Base-by-base conservation (phyloP, 169 alveolate genomes). In the Cryptosporidium andersoni region DNA sequence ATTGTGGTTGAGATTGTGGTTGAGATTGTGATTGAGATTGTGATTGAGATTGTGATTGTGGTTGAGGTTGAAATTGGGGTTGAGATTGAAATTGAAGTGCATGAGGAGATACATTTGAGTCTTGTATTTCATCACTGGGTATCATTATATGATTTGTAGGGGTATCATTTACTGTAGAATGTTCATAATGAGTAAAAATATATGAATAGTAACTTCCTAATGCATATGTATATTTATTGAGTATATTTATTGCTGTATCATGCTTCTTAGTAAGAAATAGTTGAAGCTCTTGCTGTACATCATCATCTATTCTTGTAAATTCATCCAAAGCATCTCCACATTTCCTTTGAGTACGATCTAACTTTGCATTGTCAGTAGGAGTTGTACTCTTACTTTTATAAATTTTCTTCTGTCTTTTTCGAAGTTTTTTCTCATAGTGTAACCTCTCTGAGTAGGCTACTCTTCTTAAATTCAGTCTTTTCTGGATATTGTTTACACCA, bases 261-360 rank as follows among this genome's bases (percentile, higher is more conserved):
- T 74, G 85, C 8, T 64, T 74, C 40, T 63, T 74, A 12, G 85
- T 74, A 25, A 74, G 47, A 37, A 74, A 74, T 34, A 58, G 68
- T 16, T 74, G 85, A 1, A 74, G 85, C 34, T 74, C 85, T 34
- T 74, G 85, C 36, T 74, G 85, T 4, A 74, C 85, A 1, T 74
- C 85, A 39, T 74, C 85, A 42, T 74, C 85, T 43, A 74, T 74
- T 43, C 85, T 74, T 3, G 85, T 74, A 9, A 74, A 74, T 52
- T 74, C 85, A 58, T 74, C 85, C 51, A 74, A 74, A 12, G 85
- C 85, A 14, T 74, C 85, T 14, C 85, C 85, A 60, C 85, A 74
- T 43, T 74, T 74, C 34, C 68, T 74, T 34, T 74, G 85, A 8
- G 85, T 74, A 14, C 85, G 64, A 25, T 74, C 85, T 51, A 74